These are phyloP conservation scores for Glonium stellatum DNA, from an alignment of 495 filamentous ascomycete genomes.

Conservation along the genomic window DNA sequence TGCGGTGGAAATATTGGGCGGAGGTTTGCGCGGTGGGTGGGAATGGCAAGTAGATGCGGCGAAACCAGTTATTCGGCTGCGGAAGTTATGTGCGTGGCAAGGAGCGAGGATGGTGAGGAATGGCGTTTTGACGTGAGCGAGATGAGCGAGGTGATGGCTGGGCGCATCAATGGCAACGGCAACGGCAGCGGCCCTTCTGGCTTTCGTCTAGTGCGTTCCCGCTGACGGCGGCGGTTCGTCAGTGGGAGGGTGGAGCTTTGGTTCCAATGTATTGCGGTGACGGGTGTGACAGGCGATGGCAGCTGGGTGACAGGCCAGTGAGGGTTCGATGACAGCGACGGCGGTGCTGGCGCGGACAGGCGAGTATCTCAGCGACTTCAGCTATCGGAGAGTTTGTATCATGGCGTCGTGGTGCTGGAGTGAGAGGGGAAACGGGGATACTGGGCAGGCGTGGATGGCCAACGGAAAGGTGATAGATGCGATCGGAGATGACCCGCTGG, in stretches of 20 bases:
- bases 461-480: constrained; percentile 11
- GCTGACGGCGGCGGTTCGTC: constrained; percentile 7
- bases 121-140: neutral
- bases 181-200: neutral
- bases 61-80: too few species aligned
- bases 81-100: neutral
- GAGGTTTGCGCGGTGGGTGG: neutral
- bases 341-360: neutral
- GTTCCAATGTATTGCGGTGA: constrained; percentile 1
- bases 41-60: too few species aligned
- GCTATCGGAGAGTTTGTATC: neutral
- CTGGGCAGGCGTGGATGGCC: constrained; percentile 1
- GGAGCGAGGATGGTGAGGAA: neutral
- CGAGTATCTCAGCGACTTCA: neutral
- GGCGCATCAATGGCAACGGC: constrained; percentile 1
- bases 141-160: neutral
- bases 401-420: neutral
- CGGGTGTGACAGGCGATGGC: neutral
- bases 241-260: too few species aligned
- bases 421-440: constrained; percentile 4
- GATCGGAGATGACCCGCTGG: constrained; percentile 23
- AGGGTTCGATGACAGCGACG: constrained; percentile 7
- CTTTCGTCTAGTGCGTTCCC: neutral
- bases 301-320: constrained; percentile 1
- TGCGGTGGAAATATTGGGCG: neutral